phyloP scores from a whole-genome alignment of 495 filamentous ascomycete genomes.

The Neurospora sp. region DNA sequence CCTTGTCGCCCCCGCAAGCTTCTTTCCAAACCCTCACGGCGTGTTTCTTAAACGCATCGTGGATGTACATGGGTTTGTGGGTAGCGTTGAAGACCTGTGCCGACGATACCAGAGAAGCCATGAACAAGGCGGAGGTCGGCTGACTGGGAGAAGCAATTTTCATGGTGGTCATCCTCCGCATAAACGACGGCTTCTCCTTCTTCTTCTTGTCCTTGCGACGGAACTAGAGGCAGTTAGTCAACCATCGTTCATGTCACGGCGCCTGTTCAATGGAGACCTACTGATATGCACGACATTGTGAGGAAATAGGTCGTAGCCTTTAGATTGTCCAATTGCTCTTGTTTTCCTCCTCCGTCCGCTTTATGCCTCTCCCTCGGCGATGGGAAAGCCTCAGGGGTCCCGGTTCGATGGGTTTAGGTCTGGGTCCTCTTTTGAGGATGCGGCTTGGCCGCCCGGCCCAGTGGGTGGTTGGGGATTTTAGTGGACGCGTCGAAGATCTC shows the following conservation, averaged over 20 bases:
- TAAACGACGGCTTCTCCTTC: slow-evolving; percentile 12
- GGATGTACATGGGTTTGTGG: slow-evolving; percentile 6
- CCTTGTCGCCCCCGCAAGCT: slow-evolving; percentile 14
- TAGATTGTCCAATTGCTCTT: neutral
- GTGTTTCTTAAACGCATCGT: slow-evolving; percentile 26
- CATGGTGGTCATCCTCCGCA: slow-evolving; percentile 22
- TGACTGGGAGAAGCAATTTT: slow-evolving; percentile 13
- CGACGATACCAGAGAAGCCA: slow-evolving; percentile 10
- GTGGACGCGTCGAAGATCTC: neutral
- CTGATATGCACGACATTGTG: neutral
- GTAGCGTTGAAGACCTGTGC: slow-evolving; percentile 11
- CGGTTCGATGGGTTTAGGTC: neutral
- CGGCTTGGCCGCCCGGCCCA: neutral
- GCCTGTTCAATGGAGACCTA: neutral
- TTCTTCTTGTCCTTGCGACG: slow-evolving; percentile 16
- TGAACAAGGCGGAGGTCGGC: slow-evolving; percentile 10
- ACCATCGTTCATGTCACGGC: neutral
- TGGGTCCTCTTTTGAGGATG: neutral
- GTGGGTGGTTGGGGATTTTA: neutral
- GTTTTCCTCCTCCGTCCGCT: neutral
- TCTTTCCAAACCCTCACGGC: slow-evolving; percentile 25
- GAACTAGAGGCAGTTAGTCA: slow-evolving; percentile 3
- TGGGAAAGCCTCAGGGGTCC: neutral
- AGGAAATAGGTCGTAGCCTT: neutral
- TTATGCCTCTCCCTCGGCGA: neutral